phyloP scores from a whole-genome alignment of 306 rosid species.

The Macrotyloma uniflorum region DNA sequence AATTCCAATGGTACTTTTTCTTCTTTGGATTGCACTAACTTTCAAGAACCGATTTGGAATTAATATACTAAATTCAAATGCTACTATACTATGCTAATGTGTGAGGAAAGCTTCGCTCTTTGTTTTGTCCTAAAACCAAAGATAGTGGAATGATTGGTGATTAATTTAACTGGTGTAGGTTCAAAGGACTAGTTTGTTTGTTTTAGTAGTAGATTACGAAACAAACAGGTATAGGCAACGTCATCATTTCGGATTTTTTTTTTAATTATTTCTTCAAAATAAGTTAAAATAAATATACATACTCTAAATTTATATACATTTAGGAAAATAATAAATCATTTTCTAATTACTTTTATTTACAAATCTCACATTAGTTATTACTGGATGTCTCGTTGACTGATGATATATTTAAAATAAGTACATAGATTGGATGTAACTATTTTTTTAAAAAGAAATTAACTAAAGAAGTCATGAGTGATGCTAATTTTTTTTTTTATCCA shows the following conservation, averaged over 20 bases:
- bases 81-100: too few species aligned
- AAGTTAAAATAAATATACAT: not conserved
- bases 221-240: constrained; percentile 58
- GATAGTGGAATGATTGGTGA: not conserved
- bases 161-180: constrained; percentile 25
- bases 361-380: too few species aligned
- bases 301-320: constrained; percentile 13
- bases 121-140: constrained; percentile 38
- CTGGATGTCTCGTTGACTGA: too few species aligned
- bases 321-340: constrained; percentile 51
- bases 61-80: constrained; percentile 15
- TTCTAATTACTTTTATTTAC: not conserved
- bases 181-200: constrained; percentile 55
- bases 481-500: too few species aligned
- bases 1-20: constrained; percentile 19
- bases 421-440: too few species aligned
- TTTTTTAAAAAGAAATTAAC: too few species aligned
- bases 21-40: constrained; percentile 17
- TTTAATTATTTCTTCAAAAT: not conserved
- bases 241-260: constrained; percentile 48
- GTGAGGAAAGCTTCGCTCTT: constrained; percentile 38
- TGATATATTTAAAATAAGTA: too few species aligned
- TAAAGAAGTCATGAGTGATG: too few species aligned
- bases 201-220: constrained; percentile 40
- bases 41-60: not conserved